Base-by-base conservation (phyloP, 2,329 filamentous ascomycete genomes). In the Fonsecaea nubica region DNA sequence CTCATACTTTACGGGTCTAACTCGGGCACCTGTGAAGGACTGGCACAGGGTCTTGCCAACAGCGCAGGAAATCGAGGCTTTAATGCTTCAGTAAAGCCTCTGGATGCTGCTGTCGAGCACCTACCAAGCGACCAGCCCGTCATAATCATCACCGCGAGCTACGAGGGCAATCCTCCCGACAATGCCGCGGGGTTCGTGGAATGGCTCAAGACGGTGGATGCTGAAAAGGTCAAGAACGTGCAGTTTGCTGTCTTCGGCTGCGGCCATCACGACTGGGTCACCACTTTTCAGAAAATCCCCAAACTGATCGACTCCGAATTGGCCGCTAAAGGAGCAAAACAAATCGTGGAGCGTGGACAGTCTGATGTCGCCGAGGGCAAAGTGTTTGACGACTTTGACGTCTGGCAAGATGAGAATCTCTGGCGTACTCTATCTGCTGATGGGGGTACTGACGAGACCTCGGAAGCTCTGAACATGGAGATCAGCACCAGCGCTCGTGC, bases 1-100 rank as follows among this genome's bases (percentile, higher is more conserved):
- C 85, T 85, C n/a, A 84, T 93, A 21, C 85, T 89, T 52, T 93
- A 91, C 73, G 91, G 91, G 2, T 90, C 88, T 18, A 92, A 92
- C 74, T 88, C 87, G 1, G 90, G 90, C 0, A 93, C 90, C 1
- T 93, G 90, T 75, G 89, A 92, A 76, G 82, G 87, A 1, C 82
- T 92, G 54, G 87, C 90, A 0, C 84, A 89, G 68, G 81, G 85
- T 33, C 75, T 92, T 10, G 88, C 87, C 0, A 80, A 83, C 8
- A 84, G 87, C 72, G 89, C 89, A 0, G 72, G 80, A 1, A 75
- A 76, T 2, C 86, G 87, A 71, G 90, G 90, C 0, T 92, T 88
- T 76, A 77, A 75, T 3, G 85, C 86, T 4, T 80, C 80, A 2
- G 78, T 89, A 1, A 82, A 84, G 25, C 81, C 83, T 1, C 77